Evolutionary conservation across 352 stramenopile species (phyloP).

Genomic region (Globisporangium alternatum): DNA sequence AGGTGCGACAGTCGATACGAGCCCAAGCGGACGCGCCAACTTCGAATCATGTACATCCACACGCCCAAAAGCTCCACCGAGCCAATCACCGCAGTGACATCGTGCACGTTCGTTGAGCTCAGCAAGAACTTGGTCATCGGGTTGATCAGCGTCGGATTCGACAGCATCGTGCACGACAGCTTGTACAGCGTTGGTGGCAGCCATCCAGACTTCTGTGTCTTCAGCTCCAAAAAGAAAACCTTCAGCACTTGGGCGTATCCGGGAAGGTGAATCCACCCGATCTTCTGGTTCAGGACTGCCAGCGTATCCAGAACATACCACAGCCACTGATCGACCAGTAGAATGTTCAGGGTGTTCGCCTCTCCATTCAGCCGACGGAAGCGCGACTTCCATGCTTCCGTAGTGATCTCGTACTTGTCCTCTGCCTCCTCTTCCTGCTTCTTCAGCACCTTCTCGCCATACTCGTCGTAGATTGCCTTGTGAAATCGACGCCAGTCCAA

Average conservation of each 20-base stretch:
- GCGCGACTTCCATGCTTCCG: constrained; percentile 76
- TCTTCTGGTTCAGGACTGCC: constrained; percentile 89
- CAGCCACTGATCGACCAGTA: constrained; percentile 85
- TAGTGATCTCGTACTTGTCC: constrained; percentile 88
- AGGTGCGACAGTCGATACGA: constrained; percentile 86
- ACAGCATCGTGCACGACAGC: constrained; percentile 87
- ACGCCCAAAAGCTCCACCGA: constrained; percentile 84
- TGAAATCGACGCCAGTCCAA: constrained; percentile 89
- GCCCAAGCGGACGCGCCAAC: constrained; percentile 81
- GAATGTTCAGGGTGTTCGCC: constrained; percentile 86
- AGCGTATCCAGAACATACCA: constrained; percentile 89
- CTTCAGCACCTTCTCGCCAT: constrained; percentile 81
- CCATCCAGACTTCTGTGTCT: constrained; percentile 87
- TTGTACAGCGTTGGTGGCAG: constrained; percentile 86
- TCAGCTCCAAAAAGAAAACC: constrained; percentile 88
- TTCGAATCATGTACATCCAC: constrained; percentile 92
- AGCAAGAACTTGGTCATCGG: constrained; percentile 89
- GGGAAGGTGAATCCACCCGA: constrained; percentile 81
- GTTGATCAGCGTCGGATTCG: constrained; percentile 86
- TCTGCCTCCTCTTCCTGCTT: constrained; percentile 86
- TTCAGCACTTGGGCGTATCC: constrained; percentile 87
- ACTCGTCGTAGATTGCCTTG: constrained; percentile 86
- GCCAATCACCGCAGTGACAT: constrained; percentile 84
- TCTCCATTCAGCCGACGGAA: constrained; percentile 80
- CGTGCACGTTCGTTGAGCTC: constrained; percentile 84